phyloP scores from a whole-genome alignment of 1,284 basidiomycete species.

The Microbotryum intermedium region DNA sequence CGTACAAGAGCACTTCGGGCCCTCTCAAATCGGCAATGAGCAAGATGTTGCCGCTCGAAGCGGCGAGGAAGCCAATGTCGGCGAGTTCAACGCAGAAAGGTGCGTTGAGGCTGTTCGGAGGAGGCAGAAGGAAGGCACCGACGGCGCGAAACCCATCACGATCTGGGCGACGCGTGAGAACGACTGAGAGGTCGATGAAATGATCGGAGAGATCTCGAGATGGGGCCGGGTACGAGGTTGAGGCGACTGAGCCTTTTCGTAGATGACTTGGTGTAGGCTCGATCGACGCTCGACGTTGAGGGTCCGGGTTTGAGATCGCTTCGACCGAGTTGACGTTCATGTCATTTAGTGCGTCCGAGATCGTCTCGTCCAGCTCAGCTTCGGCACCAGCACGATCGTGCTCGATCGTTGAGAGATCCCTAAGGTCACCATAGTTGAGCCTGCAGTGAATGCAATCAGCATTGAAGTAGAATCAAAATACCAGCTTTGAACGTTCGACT shows the following conservation, averaged over 20 bases:
- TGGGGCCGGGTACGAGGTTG: conserved; percentile 45
- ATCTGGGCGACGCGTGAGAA: neutral
- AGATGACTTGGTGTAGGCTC: no score
- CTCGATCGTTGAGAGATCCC: conserved; percentile 3
- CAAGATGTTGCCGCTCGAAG: conserved; percentile 54
- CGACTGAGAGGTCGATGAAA: conserved; percentile 11
- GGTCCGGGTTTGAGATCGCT: no score
- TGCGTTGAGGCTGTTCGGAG: neutral
- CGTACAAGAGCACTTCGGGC: conserved; percentile 53
- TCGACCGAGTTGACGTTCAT: conserved; percentile 6
- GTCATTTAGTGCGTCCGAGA: conserved; percentile 12
- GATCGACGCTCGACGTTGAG: no score
- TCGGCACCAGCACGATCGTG: conserved; percentile 11
- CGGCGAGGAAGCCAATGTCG: conserved; percentile 34
- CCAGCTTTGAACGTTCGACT: conserved; percentile 24
- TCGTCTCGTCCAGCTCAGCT: conserved; percentile 10
- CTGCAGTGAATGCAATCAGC: neutral
- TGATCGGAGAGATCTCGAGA: conserved; percentile 55
- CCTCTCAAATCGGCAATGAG: conserved; percentile 62
- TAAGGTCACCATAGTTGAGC: conserved; percentile 1
- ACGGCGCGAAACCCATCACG: conserved; percentile 61
- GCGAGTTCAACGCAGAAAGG: conserved; percentile 8
- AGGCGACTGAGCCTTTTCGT: conserved; percentile 44
- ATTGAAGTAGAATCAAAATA: neutral
- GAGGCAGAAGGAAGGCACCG: conserved; percentile 12